Evolutionary conservation across 2,329 filamentous ascomycete species (phyloP), one percentile per base, ranked within the genome.

Genomic region (Furcasterigmium furcatum): DNA sequence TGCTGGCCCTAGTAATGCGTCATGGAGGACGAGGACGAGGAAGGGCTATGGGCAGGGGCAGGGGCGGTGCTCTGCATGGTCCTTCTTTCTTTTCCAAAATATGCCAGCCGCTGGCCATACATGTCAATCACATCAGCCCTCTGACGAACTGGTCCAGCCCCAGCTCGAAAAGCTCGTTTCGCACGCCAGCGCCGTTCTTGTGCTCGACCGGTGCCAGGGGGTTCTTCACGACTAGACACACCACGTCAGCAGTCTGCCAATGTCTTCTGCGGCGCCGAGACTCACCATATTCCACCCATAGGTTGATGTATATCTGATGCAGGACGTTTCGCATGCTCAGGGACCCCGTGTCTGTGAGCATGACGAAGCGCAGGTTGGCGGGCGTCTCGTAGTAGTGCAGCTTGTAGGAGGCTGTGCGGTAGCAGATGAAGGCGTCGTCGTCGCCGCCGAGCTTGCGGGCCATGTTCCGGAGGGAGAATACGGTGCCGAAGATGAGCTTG

Each of bases 301-400:
- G 80, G 64, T 95, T 97, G 47, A 96, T 95, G 67, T 96, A 99
- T 52, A 99, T 96, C 76, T 99, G 94, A 64, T 99, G 91, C 59
- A 99, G 71, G 19, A 95, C 92, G 57, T 95, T 90, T 38, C 91
- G 82, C 82, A 99, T 92, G 67, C 91, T 96, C 55, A 87, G 80
- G 47, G 89, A 88, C 55, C 83, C 87, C 30, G 88, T 88, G 69
- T 97, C 94, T 20, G 94, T 97, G 61, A 97, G 77, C 85, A 99
- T 89, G 62, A 96, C 91, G 62, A 97, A 95, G 62, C 96, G 95
- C 67, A 95, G 84, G 65, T 89, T 95, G 43, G 91, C 94, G 1
- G 91, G 91, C 12, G 94, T 97, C 75, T 99, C 94, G 77, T 96
- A 99, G 74, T 95, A 99, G 72, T 99, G 94, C 58, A 99, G 80